These are phyloP conservation scores for Sarcomyxa edulis DNA, from an alignment of 768 basidiomycete genomes.

Conservation along the genomic window DNA sequence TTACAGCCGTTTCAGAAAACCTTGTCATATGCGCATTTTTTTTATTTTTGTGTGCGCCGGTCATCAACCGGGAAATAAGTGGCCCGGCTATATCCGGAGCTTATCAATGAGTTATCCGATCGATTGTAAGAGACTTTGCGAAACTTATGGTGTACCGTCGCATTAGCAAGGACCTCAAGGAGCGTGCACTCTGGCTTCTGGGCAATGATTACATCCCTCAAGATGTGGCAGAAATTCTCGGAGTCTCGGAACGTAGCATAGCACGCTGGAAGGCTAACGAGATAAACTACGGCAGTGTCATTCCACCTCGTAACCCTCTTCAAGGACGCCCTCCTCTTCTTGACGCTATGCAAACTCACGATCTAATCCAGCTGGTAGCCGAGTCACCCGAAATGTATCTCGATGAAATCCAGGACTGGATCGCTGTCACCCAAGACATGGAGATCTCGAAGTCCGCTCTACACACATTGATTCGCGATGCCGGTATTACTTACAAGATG, in stretches of 20 bases:
- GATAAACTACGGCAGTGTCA: no score
- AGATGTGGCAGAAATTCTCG: slow-evolving; percentile 11
- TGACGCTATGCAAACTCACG: slow-evolving; percentile 4
- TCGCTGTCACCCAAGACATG: slow-evolving; percentile 13
- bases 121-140: no score
- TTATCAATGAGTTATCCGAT: no score
- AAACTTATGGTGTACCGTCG: slow-evolving; percentile 10
- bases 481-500: slow-evolving; percentile 17
- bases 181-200: slow-evolving; percentile 10
- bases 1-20: no score
- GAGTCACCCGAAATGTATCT: slow-evolving; percentile 15
- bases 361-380: slow-evolving; percentile 1
- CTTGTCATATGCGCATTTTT: no score
- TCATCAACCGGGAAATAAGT: no score
- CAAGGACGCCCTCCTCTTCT: slow-evolving; percentile 5
- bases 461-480: slow-evolving; percentile 9
- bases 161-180: slow-evolving; percentile 13
- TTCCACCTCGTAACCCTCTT: not conserved
- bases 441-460: slow-evolving; percentile 12
- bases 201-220: slow-evolving; percentile 9
- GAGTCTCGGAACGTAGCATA: slow-evolving; percentile 8
- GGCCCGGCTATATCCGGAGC: no score
- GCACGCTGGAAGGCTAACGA: no score
- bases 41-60: no score
- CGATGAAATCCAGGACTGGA: slow-evolving; percentile 18